phyloP scores from a whole-genome alignment of 2,329 filamentous ascomycete genomes.

The Sporothrix pallida region DNA sequence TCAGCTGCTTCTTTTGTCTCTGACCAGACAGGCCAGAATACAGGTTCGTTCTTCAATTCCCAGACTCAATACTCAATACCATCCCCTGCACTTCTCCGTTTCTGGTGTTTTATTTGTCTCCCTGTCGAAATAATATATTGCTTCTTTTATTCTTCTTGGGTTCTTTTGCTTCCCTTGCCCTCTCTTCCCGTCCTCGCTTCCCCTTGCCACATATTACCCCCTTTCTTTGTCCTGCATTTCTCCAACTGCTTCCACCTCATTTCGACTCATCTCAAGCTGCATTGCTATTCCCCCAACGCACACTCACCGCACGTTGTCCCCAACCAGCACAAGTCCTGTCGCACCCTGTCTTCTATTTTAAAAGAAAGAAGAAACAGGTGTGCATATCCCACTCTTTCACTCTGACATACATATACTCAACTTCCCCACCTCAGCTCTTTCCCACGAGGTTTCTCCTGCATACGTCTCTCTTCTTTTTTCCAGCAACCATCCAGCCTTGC shows the following conservation, averaged over 20 bases:
- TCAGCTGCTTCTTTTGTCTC: slow-evolving; percentile 31
- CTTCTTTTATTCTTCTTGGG: not conserved
- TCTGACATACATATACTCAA: slow-evolving; percentile 9
- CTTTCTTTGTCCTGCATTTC: slow-evolving; percentile 18
- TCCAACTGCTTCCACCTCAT: not conserved
- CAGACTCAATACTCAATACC: not conserved
- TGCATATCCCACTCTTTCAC: not conserved
- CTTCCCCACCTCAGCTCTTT: slow-evolving; percentile 12
- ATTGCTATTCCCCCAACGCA: slow-evolving; percentile 16
- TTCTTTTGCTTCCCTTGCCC: not conserved
- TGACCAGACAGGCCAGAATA: slow-evolving; percentile 33
- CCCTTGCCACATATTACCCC: not conserved
- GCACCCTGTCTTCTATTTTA: not conserved
- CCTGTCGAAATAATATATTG: slow-evolving; percentile 10
- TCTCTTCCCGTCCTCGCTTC: slow-evolving; percentile 17
- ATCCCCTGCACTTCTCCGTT: slow-evolving; percentile 6
- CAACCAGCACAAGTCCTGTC: slow-evolving; percentile 17
- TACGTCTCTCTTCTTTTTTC: not conserved
- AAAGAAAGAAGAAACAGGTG: not conserved
- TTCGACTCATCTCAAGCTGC: slow-evolving; percentile 17
- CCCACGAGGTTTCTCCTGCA: not conserved
- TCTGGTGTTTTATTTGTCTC: not conserved
- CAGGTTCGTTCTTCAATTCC: slow-evolving; percentile 29
- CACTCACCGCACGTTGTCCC: slow-evolving; percentile 7
- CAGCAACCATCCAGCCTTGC: not conserved